Conservation (phyloP, 202 grass and related monocot species). For the Brachypodium distachyon region DNA sequence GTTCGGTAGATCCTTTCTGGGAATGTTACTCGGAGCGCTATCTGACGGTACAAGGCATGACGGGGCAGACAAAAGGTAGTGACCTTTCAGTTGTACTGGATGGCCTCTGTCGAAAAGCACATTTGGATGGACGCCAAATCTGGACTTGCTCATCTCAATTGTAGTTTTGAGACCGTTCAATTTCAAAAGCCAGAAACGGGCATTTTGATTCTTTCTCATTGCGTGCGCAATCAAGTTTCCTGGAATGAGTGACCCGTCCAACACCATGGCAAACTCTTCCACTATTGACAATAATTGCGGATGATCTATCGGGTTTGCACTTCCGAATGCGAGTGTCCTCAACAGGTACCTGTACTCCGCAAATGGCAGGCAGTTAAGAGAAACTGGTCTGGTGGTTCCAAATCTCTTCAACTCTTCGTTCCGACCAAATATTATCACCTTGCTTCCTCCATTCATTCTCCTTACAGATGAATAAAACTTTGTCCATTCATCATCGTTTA, state of each 20-base stretch:
- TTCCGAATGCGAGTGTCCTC: not conserved
- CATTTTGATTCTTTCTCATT: not conserved
- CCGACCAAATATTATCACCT: not conserved
- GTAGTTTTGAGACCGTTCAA: not conserved
- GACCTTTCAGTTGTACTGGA: not conserved
- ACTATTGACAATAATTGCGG: not conserved
- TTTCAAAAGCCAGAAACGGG: not conserved
- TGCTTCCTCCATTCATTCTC: not conserved
- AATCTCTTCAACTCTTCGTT: too few relatives aligned
- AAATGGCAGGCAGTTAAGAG: not conserved
- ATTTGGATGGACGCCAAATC: not conserved
- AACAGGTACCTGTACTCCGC: not conserved
- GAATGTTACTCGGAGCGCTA: too few relatives aligned
- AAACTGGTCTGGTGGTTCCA: not conserved
- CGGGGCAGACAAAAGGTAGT: not conserved
- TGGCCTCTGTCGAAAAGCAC: not conserved
- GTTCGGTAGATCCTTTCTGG: not conserved
- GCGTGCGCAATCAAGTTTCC: not conserved
- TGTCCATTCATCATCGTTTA: not conserved
- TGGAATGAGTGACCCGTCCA: not conserved
- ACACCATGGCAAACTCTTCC: not conserved
- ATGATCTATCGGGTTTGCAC: not conserved
- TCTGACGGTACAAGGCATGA: not conserved
- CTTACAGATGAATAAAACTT: not conserved
- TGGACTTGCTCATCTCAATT: not conserved